Percentiles rank a stretch among this genome's conserved stretches.
These are phyloP conservation scores for Penicillium macrosclerotiorum DNA, from an alignment of 495 filamentous ascomycete species.

Conservation along the genomic window DNA sequence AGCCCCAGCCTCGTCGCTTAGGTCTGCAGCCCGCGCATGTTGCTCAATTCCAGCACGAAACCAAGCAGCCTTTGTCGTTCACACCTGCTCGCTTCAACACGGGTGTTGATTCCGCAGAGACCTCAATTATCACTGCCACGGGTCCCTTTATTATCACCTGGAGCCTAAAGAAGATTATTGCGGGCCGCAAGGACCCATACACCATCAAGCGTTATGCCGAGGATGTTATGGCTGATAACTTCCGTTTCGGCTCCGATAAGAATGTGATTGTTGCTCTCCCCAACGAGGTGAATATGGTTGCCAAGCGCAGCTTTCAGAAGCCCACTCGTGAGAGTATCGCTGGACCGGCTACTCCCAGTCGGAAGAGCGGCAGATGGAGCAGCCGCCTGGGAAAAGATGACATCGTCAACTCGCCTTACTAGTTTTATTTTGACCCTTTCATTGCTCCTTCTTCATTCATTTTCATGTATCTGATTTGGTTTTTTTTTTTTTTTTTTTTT, in stretches of 20 bases:
- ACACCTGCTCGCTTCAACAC: conserved; percentile 94
- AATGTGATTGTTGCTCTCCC: conserved; percentile 96
- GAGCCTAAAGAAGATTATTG: conserved; percentile 84
- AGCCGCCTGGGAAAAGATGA: conserved; percentile 66
- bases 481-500: conserved; percentile 7
- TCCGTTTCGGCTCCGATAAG: conserved; percentile 94
- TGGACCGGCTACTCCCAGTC: conserved; percentile 55
- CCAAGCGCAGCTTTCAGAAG: conserved; percentile 75
- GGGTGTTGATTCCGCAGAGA: conserved; percentile 73
- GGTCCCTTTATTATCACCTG: conserved; percentile 97
- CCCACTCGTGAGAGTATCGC: conserved; percentile 92
- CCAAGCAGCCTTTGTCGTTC: conserved; percentile 79
- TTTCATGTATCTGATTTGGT: not conserved
- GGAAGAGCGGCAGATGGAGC: conserved; percentile 46
- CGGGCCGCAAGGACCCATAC: conserved; percentile 80
- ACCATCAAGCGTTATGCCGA: conserved; percentile 94
- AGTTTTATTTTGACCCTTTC: conserved; percentile 16
- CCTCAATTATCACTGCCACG: conserved; percentile 93
- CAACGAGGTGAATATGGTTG: conserved; percentile 97
- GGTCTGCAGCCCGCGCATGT: conserved; percentile 85
- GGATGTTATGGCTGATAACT: conserved; percentile 97
- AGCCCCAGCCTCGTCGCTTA: conserved; percentile 90
- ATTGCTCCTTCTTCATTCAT: conserved; percentile 4
- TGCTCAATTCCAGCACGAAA: conserved; percentile 95
- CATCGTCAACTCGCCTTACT: conserved; percentile 85